Percentiles rank a stretch among this genome's conserved stretches.
Conservation (phyloP, 805 yeast genomes). For the Jamesozyma lodderae region DNA sequence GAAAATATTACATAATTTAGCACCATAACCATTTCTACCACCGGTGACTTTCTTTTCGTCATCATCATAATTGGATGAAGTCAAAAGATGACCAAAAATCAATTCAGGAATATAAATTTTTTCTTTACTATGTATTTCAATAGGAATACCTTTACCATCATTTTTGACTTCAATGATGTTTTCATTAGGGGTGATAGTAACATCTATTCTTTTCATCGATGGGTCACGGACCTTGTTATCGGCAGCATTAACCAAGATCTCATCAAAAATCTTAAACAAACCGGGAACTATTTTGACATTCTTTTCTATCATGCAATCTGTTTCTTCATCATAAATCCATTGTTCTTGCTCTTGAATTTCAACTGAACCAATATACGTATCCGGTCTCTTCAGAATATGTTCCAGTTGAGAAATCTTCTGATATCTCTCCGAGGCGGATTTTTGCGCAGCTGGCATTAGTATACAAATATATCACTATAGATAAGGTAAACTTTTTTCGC, state of each 20-base stretch:
- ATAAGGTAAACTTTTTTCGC: too few relatives aligned
- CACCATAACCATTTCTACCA: slow-evolving; percentile 98
- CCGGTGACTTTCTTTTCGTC: slow-evolving; percentile 93
- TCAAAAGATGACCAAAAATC: slow-evolving; percentile 88
- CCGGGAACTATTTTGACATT: slow-evolving; percentile 87
- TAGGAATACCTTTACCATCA: slow-evolving; percentile 93
- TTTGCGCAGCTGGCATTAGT: slow-evolving; percentile 18
- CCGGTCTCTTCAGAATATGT: slow-evolving; percentile 94
- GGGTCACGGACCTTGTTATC: slow-evolving; percentile 96
- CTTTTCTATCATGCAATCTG: slow-evolving; percentile 48
- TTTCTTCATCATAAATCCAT: slow-evolving; percentile 76
- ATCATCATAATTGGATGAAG: slow-evolving; percentile 94
- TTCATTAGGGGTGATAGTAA: slow-evolving; percentile 65
- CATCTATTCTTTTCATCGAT: slow-evolving; percentile 75
- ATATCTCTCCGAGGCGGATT: slow-evolving; percentile 60
- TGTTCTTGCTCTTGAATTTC: slow-evolving; percentile 70
- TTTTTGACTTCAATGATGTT: slow-evolving; percentile 74
- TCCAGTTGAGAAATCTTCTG: slow-evolving; percentile 92
- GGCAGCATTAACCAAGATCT: slow-evolving; percentile 94
- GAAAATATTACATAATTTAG: slow-evolving; percentile 92
- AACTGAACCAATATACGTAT: slow-evolving; percentile 92
- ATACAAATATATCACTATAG: too few relatives aligned
- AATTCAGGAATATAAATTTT: slow-evolving; percentile 90
- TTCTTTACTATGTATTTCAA: slow-evolving; percentile 88
- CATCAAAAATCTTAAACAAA: slow-evolving; percentile 91